Percentiles rank a stretch among this genome's conserved stretches.
phyloP scores from a whole-genome alignment of 192 early-diverging fungal genomes.

The Coemansia sp. region DNA sequence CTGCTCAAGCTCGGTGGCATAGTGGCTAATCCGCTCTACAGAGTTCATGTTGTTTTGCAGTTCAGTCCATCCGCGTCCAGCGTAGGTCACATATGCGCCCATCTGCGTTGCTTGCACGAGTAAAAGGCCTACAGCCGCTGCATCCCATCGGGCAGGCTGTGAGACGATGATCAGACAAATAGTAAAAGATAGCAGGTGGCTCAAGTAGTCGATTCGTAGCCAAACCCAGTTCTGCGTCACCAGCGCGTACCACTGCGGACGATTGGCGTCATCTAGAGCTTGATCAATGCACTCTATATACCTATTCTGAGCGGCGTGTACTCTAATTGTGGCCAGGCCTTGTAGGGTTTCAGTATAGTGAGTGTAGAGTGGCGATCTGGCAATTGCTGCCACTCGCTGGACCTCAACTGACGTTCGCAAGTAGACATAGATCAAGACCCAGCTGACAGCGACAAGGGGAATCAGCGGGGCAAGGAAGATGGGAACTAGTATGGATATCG shows the following conservation, averaged over 20 bases:
- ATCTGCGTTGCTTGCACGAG: conserved; percentile 47
- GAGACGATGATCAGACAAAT: conserved; percentile 36
- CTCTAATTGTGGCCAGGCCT: conserved; percentile 86
- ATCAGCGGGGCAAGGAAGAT: conserved; percentile 70
- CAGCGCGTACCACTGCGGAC: conserved; percentile 43
- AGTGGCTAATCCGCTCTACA: conserved; percentile 42
- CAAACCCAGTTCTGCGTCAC: conserved; percentile 43
- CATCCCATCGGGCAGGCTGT: conserved; percentile 36
- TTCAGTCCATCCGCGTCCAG: conserved; percentile 50
- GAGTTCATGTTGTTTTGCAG: conserved; percentile 54
- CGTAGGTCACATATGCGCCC: conserved; percentile 40
- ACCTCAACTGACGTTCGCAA: conserved; percentile 79
- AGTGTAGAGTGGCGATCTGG: conserved; percentile 79
- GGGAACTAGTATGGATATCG: conserved; percentile 57
- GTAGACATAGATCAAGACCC: conserved; percentile 71
- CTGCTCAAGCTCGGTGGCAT: conserved; percentile 30
- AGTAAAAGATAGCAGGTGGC: conserved; percentile 24
- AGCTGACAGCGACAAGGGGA: conserved; percentile 75
- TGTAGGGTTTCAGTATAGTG: conserved; percentile 77
- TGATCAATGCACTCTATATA: conserved; percentile 16
- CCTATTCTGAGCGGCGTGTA: conserved; percentile 55
- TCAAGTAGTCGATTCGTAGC: conserved; percentile 40
- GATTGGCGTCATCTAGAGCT: conserved; percentile 36
- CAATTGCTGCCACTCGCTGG: conserved; percentile 83
- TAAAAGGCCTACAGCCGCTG: conserved; percentile 43